A percentile compares a stretch with the other conserved stretches of the same genome.
Evolutionary conservation across 805 yeast species (phyloP).

Genomic region (Geotrichum ghanense): DNA sequence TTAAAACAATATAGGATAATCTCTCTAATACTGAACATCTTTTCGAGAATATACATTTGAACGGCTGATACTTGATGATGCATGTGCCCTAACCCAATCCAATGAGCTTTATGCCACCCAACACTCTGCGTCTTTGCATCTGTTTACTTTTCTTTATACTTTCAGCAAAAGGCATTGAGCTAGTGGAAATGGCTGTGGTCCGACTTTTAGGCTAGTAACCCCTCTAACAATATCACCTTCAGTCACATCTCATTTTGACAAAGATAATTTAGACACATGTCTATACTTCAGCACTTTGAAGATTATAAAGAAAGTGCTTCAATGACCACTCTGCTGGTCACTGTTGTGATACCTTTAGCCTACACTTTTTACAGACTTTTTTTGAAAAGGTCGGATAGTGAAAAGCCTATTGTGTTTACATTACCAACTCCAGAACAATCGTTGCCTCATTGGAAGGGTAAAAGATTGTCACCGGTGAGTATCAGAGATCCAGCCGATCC

Average conservation of each 20-base stretch:
- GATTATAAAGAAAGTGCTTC: neutral
- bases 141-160: too few relatives aligned
- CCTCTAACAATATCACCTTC: too few relatives aligned
- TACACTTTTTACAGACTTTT: neutral
- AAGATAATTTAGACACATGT: neutral
- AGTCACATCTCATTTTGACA: too few relatives aligned
- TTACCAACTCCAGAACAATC: conserved; percentile 64
- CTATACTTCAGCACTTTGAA: neutral
- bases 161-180: too few relatives aligned
- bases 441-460: conserved; percentile 86
- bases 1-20: too few relatives aligned
- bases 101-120: too few relatives aligned
- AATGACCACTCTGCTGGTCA: neutral
- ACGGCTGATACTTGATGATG: too few relatives aligned
- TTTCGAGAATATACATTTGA: too few relatives aligned
- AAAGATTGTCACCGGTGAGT: conserved; percentile 53
- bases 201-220: neutral
- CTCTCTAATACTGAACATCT: too few relatives aligned
- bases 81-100: too few relatives aligned
- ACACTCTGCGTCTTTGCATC: too few relatives aligned
- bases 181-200: neutral
- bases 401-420: conserved; percentile 12
- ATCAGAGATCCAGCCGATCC: conserved; percentile 53
- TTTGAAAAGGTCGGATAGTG: neutral
- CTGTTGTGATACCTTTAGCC: neutral